phyloP scores from a whole-genome alignment of 73 alveolate genomes.

The Paramecium tetraurelia region DNA sequence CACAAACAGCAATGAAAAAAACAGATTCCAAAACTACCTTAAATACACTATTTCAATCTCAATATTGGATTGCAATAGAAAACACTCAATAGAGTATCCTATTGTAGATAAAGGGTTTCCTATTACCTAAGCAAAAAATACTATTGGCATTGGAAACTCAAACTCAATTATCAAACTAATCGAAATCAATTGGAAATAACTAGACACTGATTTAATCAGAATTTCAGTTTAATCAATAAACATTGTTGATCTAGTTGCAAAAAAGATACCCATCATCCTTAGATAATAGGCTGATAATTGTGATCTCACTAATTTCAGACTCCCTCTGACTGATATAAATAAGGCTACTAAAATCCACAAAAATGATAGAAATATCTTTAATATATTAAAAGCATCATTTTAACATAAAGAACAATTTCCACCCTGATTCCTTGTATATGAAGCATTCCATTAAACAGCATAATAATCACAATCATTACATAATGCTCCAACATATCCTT shows the following conservation, averaged over 20 bases:
- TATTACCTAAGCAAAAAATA: not conserved
- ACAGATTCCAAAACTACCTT: not conserved
- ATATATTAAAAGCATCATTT: not conserved
- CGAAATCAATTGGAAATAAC: not conserved
- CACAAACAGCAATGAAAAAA: not conserved
- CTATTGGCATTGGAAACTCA: not conserved
- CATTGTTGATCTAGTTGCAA: not conserved
- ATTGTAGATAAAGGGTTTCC: not conserved
- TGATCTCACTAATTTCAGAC: not conserved
- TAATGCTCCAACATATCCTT: not conserved
- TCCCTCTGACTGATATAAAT: not conserved
- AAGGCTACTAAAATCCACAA: not conserved
- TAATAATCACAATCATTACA: slow-evolving; percentile 13
- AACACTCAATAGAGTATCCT: not conserved
- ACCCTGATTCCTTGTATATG: not conserved
- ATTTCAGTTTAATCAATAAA: not conserved
- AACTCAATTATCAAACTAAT: not conserved
- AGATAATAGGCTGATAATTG: not conserved
- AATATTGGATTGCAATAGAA: not conserved
- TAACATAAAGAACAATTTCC: not conserved
- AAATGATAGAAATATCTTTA: not conserved
- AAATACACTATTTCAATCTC: not conserved
- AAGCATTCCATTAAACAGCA: not conserved
- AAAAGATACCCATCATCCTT: not conserved
- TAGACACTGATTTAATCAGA: not conserved